Evolutionary conservation across 108 stramenopile species (phyloP), one percentile per base, ranked within the genome.

Genomic region (Skeletonema grethae): DNA sequence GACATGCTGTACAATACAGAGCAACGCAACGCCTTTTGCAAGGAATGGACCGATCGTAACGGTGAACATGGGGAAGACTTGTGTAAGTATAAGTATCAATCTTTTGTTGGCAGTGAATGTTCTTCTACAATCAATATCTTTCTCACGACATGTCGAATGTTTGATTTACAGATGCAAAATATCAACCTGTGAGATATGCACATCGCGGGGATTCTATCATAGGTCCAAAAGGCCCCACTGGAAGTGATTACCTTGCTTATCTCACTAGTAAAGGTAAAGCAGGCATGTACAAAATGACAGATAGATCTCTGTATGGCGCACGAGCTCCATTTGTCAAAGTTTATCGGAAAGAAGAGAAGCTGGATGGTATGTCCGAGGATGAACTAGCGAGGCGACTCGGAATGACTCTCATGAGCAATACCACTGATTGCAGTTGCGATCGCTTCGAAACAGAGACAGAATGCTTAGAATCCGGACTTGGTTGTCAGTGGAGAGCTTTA

Each of bases 281-380:
- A 57, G 72, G 61, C 38, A 77, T 86, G 76, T 86, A 86, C 77
- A 86, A 86, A 64, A 63, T 86, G 61, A 84, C 83, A 18, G 85
- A 86, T 79, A 66, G 85, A 55, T 86, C 85, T 2, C 72, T 86
- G 2, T 84, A 86, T 45, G 85, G 85, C 2, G 85, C 85, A 1
- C 70, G 85, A 15, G 75, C 80, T 20, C 76, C 81, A 1, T 84
- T 84, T 67, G 60, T 86, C 63, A 86, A 86, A 70, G 50, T 84
- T n/a, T 86, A 84, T 66, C 68, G 72, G 3, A 84, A 77, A 50
- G 85, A 86, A 70, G 85, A 86, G 45, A 80, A 81, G 41, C 55
- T 84, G 7, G 85, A 86, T 70, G 83, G 83, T n/a, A 75, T 86
- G 83, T 82, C 85, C 0, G 81, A 73, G 10, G 81, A 82, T 25